These are phyloP conservation scores for Conticribra guillardii DNA, from an alignment of 108 stramenopile species.

Conservation along the genomic window DNA sequence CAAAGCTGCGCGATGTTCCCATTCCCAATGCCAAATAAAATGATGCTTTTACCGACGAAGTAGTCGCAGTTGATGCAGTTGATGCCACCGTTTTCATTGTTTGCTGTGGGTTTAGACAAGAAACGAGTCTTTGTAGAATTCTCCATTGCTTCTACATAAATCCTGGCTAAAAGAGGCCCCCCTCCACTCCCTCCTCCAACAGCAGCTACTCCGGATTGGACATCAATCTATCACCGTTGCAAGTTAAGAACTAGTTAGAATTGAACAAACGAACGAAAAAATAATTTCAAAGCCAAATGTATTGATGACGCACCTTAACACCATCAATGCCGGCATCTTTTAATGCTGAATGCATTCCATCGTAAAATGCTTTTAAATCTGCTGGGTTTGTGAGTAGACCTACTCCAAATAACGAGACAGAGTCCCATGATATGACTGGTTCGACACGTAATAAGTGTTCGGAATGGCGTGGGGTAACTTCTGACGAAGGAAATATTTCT, in stretches of 20 bases:
- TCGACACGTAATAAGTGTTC: constrained; percentile 54
- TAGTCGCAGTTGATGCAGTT: background rate
- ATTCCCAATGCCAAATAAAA: background rate
- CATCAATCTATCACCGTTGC: constrained; percentile 31
- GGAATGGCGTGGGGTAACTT: constrained; percentile 32
- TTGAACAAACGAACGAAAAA: background rate
- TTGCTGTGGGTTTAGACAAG: background rate
- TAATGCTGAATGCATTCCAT: constrained; percentile 57
- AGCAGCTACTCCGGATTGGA: constrained; percentile 57
- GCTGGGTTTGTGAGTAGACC: constrained; percentile 36
- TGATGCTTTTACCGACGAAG: background rate
- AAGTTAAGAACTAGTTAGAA: background rate
- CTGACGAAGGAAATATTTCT: constrained; percentile 19
- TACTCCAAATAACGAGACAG: constrained; percentile 46
- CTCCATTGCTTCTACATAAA: constrained; percentile 59
- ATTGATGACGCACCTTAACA: constrained; percentile 52
- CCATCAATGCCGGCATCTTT: constrained; percentile 63
- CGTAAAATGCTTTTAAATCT: constrained; percentile 55
- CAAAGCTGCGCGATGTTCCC: background rate
- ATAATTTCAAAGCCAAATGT: too few relatives aligned
- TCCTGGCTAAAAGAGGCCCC: constrained; percentile 35
- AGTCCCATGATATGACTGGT: constrained; percentile 50
- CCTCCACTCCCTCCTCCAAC: constrained; percentile 48
- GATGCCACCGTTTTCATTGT: too few relatives aligned
- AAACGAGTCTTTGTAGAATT: constrained; percentile 45